phyloP scores from a whole-genome alignment of 139 green algal genomes.

The Chlamydomonas sp. region DNA sequence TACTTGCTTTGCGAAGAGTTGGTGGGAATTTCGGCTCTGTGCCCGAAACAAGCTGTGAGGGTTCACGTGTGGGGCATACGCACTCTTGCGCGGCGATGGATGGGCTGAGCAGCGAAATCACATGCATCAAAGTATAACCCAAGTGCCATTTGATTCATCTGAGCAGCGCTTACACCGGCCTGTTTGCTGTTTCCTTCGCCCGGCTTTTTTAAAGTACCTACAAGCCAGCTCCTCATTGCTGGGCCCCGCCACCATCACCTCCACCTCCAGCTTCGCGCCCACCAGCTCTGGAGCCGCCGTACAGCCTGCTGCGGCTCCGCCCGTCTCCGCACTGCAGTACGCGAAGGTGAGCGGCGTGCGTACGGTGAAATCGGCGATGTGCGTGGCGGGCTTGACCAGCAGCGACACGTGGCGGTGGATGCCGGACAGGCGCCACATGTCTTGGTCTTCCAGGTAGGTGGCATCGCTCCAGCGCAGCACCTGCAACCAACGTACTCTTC shows the following conservation, averaged over 20 bases:
- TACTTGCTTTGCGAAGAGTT: too few species aligned
- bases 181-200: too few species aligned
- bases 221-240: constrained; percentile 18
- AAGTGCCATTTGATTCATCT: too few species aligned
- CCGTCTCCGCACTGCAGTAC: background rate
- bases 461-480: constrained; percentile 94
- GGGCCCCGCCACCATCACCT: constrained; percentile 11
- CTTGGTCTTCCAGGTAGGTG: constrained; percentile 97
- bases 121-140: too few species aligned
- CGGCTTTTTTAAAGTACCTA: background rate
- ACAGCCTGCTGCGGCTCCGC: background rate
- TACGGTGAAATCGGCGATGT: constrained; percentile 80
- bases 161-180: too few species aligned
- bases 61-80: too few species aligned
- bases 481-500: constrained; percentile 35
- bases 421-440: constrained; percentile 97
- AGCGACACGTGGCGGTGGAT: constrained; percentile 90
- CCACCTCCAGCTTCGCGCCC: constrained; percentile 8
- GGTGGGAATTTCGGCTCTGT: too few species aligned
- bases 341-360: constrained; percentile 70
- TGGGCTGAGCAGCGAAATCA: too few species aligned
- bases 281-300: background rate
- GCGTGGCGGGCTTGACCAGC: constrained; percentile 65
- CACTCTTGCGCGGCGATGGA: too few species aligned
- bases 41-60: too few species aligned